Evolutionary conservation across 805 yeast species (phyloP), one percentile per base, ranked within the genome.

Genomic region (Zygotorulaspora danielsina): DNA sequence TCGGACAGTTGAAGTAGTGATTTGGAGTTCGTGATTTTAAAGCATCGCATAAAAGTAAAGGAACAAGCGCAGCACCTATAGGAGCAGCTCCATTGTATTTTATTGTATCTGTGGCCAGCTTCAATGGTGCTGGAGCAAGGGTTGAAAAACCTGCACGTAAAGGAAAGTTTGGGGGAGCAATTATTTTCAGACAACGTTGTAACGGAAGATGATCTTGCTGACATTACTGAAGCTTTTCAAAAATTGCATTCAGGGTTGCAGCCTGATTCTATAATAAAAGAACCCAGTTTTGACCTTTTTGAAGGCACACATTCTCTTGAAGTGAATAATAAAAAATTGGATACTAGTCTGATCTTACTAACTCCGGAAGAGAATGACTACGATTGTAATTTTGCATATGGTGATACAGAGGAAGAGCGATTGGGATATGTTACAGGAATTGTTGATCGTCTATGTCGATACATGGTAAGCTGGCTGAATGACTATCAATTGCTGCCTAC

Each of bases 231-330:
- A 4, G 57, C 64, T n/a, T 65, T 84, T 28, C 67, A 72, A 35
- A 45, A 57, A 3, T 64, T 75, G 13, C 53, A 73, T 27, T 41
- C 53, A 9, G 49, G 44, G 2, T 57, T 81, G 26, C 54, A 59
- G 12, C 71, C 73, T 26, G 81, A 79, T 21, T 68, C 72, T 34
- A 78, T 90, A 13, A 75, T 76, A 4, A 78, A 78, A 50, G 70
- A 75, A 7, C 72, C 76, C 0, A 63, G 64, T 19, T 86, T 87
- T 63, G 75, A 78, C 39, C 69, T 90, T 32, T 68, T 82, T 45
- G 87, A 86, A 50, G 94, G 96, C 0, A 84, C 96, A 1, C 80
- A 89, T 49, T 95, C 97, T 0, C 65, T 87, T 44, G 97, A 89
- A 59, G 72, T 81, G 10, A 70, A 78, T 41, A 86, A 86, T 55